Base-by-base conservation (phyloP, 306 rosid genomes). In the Quercus mongolica region DNA sequence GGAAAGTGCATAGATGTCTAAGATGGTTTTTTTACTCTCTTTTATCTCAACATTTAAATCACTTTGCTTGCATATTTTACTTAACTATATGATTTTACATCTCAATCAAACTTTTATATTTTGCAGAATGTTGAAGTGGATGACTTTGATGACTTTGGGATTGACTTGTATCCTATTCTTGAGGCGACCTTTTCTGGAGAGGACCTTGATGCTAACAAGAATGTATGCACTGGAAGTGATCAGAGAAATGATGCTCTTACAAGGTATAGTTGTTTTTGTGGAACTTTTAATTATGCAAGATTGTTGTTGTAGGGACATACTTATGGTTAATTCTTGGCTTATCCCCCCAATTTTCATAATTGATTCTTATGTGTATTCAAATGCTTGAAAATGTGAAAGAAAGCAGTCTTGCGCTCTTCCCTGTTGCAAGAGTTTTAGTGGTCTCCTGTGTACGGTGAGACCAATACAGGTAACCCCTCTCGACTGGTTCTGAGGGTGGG, bases 141-240 rank as follows among this genome's bases (percentile, higher is more conserved):
- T 23, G 71, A 86, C 63, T 81, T 83, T 67, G 87, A 86, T 75
- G 90, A 83, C 74, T 83, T 86, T 75, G 90, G 90, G 26, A 49
- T 81, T 25, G 87, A 86, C 75, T 76, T 86, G 49, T 86, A 83
- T 75, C 85, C 85, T 46, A 6, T 67, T 58, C 81, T 57, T 12
- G 71, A 65, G 73, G 74, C n/a, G 26, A 78, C 75, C 8, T 21
- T 57, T 51, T 77, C 71, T 5, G 8, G 70, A 68, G 69, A 81
- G 38, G 71, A 81, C 67, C 51, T 78, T 26, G 55, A 58, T 31
- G 62, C 65, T 52, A 76, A 73, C 61, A 78, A 73, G 72, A 65
- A 78, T 14, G 28, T 41, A 6, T 33, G 67, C 72, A 51, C 65
- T 65, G 33, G 25, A 5, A 57, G 26, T 67, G 77, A 80, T 38